Base-by-base conservation (phyloP, 2,329 filamentous ascomycete species). In the Orbilia blumenaviensis region DNA sequence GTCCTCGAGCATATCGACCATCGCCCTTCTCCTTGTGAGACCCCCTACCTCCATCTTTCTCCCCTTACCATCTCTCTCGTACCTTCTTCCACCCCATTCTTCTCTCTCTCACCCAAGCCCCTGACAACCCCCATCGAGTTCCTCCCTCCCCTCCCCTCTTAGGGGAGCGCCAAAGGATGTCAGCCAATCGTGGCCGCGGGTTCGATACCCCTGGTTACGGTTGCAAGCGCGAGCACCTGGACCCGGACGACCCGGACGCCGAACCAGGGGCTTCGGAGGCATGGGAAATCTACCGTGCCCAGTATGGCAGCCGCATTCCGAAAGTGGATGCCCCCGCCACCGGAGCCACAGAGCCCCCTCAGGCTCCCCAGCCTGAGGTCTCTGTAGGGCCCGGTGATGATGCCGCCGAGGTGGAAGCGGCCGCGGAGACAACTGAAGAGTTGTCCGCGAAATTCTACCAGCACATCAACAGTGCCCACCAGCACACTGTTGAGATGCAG, bases 231-330 rank as follows among this genome's bases (percentile, higher is more conserved):
- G 68, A 74, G 23, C 38, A 36, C 21, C 61, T 74, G 2, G 68
- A 74, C n/a, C 68, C 68, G 23, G 48, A 16, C 4, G 68, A 74
- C 14, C 68, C 68, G 2, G 27, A 61, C n/a, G 68, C 68, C 18
- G 68, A 74, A 74, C 61, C 62, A 1, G 62, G 60, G 18, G 42
- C 61, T n/a, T 27, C 42, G 3, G 68, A 66, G 7, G 68, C 44
- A 14, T 66, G 60, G 68, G 23, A 44, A 2, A 48, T 21, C 4
- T 74, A 66, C 23, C 41, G n/a, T 69, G 1, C 29, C 34, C 21
- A 56, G 61, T 14, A n/a, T 61, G 3, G 25, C 29, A 16, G 41
- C 60, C 14, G 10, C 5, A 16, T 18, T 38, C 9, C 12, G 12
- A 10, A 16, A n/a, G n/a, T n/a, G n/a, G n/a, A n/a, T n/a, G n/a